A percentile compares a stretch with the other conserved stretches of the same genome.
These are phyloP conservation scores for Talaromyces sp. DNA, from an alignment of 2,329 filamentous ascomycete genomes.

Conservation along the genomic window DNA sequence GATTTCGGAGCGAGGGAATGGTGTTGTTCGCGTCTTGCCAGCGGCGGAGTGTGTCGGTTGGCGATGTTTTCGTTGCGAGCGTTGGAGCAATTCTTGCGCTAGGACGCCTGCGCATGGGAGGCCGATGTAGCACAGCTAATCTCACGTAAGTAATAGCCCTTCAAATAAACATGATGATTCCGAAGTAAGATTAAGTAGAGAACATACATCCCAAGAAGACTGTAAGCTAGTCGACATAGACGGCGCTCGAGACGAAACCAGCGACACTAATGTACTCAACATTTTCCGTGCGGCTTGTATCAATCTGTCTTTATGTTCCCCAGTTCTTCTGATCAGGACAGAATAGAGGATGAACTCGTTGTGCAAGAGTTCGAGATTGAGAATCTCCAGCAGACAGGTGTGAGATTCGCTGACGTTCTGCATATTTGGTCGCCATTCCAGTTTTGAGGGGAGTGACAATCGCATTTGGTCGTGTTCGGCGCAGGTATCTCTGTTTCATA, in stretches of 20 bases:
- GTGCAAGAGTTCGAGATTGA: slow-evolving; percentile 22
- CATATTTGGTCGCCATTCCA: slow-evolving; percentile 12
- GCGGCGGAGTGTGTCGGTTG: background rate
- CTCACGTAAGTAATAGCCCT: background rate
- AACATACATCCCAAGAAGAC: slow-evolving; percentile 13
- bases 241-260: background rate
- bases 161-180: background rate
- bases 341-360: slow-evolving; percentile 24
- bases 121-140: slow-evolving; percentile 22
- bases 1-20: slow-evolving; percentile 22
- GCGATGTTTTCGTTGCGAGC: slow-evolving; percentile 17
- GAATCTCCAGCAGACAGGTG: slow-evolving; percentile 20
- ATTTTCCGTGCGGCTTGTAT: slow-evolving; percentile 12
- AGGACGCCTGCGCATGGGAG: slow-evolving; percentile 25
- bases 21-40: background rate
- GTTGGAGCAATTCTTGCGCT: slow-evolving; percentile 23
- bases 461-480: slow-evolving; percentile 12
- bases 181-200: background rate
- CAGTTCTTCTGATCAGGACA: slow-evolving; percentile 19
- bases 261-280: background rate
- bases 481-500: slow-evolving; percentile 2
- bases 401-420: slow-evolving; percentile 12
- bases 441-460: background rate
- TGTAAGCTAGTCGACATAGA: background rate
- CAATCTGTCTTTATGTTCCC: slow-evolving; percentile 13